Evolutionary conservation across 208 protist species (phyloP), one percentile per base, ranked within the genome.

Genomic region (Trypanosoma congolense): DNA sequence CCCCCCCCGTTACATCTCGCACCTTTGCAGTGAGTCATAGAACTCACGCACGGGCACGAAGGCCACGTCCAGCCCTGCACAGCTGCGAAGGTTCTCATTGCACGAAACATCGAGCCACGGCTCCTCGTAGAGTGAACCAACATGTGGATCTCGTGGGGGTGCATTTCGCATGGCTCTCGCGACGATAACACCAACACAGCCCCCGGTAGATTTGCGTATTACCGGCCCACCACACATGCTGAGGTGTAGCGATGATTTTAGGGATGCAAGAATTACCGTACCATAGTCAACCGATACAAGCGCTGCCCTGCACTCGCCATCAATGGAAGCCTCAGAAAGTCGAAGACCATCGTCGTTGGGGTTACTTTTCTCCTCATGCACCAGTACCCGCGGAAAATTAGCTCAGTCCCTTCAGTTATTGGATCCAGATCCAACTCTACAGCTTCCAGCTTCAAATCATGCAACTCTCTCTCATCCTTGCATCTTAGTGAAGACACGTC

Each of bases 211-310:
- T 43, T 74, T 79, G n/a, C 87, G 73, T 31, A 94, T 44, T 4
- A 94, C 87, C n/a, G 87, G 83, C 3, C 83, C 87, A 12, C 87
- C 87, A 40, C 81, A 91, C 76, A 94, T 88, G 53, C 83, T 88
- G 31, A 90, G 56, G 31, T 65, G 58, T 21, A 91, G 65, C 41
- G 66, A 53, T 14, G 58, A 55, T 41, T 57, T 40, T 19, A 85
- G 49, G 8, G 78, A 77, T 18, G 78, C 79, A 10, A 89, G 56
- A 38, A 91, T 49, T 3, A 94, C 87, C 0, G 83, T 94, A 38
- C 87, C 87, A 56, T 91, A 94, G 64, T 91, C 80, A n/a, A 85
- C 51, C 2, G 87, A 84, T 19, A 90, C 68, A 18, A 91, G 54
- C 18, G 77, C 82, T 8, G 83, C 83, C 61, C 77, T 80, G 51